Evolutionary conservation across 23 red algal genomes (phyloP), one percentile per base, ranked within the genome.

Genomic region (Chondrus crispus): DNA sequence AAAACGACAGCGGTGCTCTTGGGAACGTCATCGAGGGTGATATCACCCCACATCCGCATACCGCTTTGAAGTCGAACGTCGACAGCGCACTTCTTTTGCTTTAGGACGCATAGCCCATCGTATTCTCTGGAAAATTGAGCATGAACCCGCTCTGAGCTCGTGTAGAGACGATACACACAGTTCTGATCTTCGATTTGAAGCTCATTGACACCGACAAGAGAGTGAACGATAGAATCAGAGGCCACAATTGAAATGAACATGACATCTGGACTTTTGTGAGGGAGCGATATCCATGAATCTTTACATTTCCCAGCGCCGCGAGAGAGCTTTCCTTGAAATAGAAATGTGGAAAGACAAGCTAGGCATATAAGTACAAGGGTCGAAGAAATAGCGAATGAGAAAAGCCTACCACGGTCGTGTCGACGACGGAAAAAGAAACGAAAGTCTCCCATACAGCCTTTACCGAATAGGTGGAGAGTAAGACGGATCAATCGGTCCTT

Each of bases 161-260:
- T 68, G 39, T 87, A 87, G 5, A 87, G 29, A 19, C 84, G 64
- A 74, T 72, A 49, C 9, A 87, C 84, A 35, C 84, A 87, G 50
- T 62, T 87, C 44, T 49, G 71, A 37, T 66, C 51, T 35, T 26
- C 28, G 3, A 72, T 14, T 35, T 87, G 40, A 47, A 87, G 66
- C 19, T 74, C 55, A 1, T 62, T 73, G 6, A 87, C 63, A 54
- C 66, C 84, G 32, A 7, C 24, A 33, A 87, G 40, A n/a, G 84
- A 87, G 29, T n/a, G 11, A n/a, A 36, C 29, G 32, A 68, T 46
- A 14, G 84, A 53, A 4, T 40, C 22, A 48, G 84, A 40, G 57
- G 50, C 74, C 43, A 87, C 84, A 32, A 87, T 20, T n/a, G 84
- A 68, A 20, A 87, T 45, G 66, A 87, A 87, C 84, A 87, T 87